These are phyloP conservation scores for Aspergillus nidulans DNA, from an alignment of 495 filamentous ascomycete species.

Conservation along the genomic window DNA sequence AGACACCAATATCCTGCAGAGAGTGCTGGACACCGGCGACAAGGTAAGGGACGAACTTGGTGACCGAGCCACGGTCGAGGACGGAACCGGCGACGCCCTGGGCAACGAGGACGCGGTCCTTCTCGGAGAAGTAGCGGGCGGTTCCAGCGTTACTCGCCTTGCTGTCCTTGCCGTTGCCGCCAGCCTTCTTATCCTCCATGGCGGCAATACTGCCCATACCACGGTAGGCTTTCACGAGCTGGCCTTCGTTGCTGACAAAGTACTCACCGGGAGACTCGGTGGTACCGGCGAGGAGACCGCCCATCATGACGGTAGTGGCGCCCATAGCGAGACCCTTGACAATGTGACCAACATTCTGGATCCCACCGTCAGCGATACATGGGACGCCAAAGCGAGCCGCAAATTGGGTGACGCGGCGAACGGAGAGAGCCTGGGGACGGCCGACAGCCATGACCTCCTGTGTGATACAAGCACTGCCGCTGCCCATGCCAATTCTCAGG, in stretches of 20 bases:
- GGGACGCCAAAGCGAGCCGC: conserved; percentile 93
- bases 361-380: conserved; percentile 95
- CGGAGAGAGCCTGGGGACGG: conserved; percentile 86
- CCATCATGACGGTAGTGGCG: conserved; percentile 98
- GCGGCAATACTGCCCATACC: conserved; percentile 98
- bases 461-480: conserved; percentile 96
- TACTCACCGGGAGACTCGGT: conserved; percentile 97
- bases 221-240: conserved; percentile 98
- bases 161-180: conserved; percentile 57
- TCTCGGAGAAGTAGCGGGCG: conserved; percentile 97
- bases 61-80: conserved; percentile 72
- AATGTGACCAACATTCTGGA: conserved; percentile 98
- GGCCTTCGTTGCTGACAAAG: conserved; percentile 88
- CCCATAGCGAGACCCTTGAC: conserved; percentile 96
- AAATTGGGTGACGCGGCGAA: conserved; percentile 83
- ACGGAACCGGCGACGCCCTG: conserved; percentile 89
- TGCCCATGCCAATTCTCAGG: conserved; percentile 98
- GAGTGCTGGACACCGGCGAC: conserved; percentile 94
- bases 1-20: conserved; percentile 88
- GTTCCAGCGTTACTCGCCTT: conserved; percentile 94
- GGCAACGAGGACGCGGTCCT: conserved; percentile 87
- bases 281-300: conserved; percentile 91
- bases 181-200: conserved; percentile 98
- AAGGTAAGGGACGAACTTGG: conserved; percentile 93
- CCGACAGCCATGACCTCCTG: conserved; percentile 99